Evolutionary conservation across 176 grass and related monocot genomes (phyloP).

Genomic region (Oryza officinalis): DNA sequence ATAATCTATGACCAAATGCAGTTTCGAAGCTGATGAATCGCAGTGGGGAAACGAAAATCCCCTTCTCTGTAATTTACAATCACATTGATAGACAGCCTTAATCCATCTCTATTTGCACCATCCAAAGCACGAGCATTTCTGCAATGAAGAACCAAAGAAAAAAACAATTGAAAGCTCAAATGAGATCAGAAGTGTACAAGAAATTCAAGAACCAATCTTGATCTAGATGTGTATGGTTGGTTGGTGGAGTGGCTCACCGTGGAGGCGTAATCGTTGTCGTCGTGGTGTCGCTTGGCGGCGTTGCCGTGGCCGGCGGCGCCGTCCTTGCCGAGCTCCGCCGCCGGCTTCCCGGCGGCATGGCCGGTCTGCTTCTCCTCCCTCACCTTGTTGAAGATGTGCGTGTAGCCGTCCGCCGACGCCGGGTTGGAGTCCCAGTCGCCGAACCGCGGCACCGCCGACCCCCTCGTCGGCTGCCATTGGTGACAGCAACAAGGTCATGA

Average conservation of each 20-base stretch:
- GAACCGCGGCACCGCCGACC: slow-evolving; percentile 86
- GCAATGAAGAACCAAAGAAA: slow-evolving; percentile 4
- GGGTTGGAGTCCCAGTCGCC: slow-evolving; percentile 97
- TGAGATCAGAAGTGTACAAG: not conserved
- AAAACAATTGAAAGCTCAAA: not conserved
- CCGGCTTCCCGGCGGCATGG: slow-evolving; percentile 47
- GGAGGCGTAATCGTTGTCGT: slow-evolving; percentile 46
- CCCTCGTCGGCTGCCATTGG: slow-evolving; percentile 62
- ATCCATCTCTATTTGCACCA: slow-evolving; percentile 62
- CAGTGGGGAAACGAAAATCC: not conserved
- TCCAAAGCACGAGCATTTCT: slow-evolving; percentile 77
- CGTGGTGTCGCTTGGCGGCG: slow-evolving; percentile 37
- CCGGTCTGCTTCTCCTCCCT: slow-evolving; percentile 75
- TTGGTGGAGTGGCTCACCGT: slow-evolving; percentile 48
- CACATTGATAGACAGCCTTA: not conserved
- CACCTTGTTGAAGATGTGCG: slow-evolving; percentile 92
- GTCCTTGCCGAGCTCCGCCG: slow-evolving; percentile 38
- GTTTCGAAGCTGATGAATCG: not conserved
- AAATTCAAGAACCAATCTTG: too few species aligned
- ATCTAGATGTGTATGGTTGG: not conserved
- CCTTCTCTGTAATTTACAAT: slow-evolving; percentile 30
- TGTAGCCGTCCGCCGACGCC: slow-evolving; percentile 86
- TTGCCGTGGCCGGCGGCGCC: slow-evolving; percentile 27
- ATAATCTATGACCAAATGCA: slow-evolving; percentile 13
- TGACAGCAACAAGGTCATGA: not conserved